phyloP scores from a whole-genome alignment of 2,329 filamentous ascomycete genomes.

The Phyllosticta ampelicida region DNA sequence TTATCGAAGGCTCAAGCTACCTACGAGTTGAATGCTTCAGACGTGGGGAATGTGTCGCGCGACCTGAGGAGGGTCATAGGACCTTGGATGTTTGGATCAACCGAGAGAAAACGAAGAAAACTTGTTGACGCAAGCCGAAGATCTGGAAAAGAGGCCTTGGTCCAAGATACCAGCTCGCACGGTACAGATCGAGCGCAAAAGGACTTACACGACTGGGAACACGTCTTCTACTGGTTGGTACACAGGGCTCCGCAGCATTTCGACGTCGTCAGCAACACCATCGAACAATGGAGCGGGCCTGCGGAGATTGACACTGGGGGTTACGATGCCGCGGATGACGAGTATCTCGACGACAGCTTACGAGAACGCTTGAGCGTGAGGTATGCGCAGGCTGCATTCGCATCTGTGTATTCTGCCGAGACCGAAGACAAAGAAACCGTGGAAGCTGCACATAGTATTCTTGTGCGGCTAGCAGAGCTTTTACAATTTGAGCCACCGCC shows the following conservation, averaged over 20 bases:
- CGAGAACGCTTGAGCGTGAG: slow-evolving; percentile 49
- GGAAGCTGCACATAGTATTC: slow-evolving; percentile 48
- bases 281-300: slow-evolving; percentile 65
- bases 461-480: slow-evolving; percentile 48
- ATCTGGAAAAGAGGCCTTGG: not conserved
- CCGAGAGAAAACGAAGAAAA: slow-evolving; percentile 45
- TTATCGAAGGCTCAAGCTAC: slow-evolving; percentile 30
- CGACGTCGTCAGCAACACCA: slow-evolving; percentile 48
- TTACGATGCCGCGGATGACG: slow-evolving; percentile 40
- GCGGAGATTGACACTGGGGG: slow-evolving; percentile 58
- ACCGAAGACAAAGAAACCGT: slow-evolving; percentile 49
- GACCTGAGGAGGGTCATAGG: slow-evolving; percentile 59
- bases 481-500: slow-evolving; percentile 50
- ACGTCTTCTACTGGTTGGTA: slow-evolving; percentile 57
- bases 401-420: slow-evolving; percentile 56
- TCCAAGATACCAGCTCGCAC: slow-evolving; percentile 4
- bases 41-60: slow-evolving; percentile 38
- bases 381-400: slow-evolving; percentile 58
- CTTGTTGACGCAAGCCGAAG: slow-evolving; percentile 15
- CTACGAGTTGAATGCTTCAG: slow-evolving; percentile 6
- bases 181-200: slow-evolving; percentile 12
- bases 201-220: slow-evolving; percentile 51
- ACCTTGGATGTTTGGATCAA: slow-evolving; percentile 61
- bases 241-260: slow-evolving; percentile 50
- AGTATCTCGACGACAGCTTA: slow-evolving; percentile 47